Base-by-base conservation (phyloP, 1,284 basidiomycete species). In the Puccinia triticina region DNA sequence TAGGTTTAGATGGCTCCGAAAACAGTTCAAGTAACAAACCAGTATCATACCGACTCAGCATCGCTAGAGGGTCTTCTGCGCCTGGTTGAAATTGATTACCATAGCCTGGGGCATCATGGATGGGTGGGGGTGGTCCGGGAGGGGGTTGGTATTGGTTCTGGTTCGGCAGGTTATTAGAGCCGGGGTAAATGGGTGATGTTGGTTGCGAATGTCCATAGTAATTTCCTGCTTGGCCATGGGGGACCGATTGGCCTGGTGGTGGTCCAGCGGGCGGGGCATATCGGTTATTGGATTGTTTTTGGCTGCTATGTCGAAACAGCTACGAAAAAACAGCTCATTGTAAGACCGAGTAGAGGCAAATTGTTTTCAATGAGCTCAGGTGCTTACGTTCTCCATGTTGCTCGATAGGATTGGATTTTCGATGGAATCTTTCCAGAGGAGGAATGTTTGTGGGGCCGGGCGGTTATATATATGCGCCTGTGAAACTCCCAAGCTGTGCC, bases 1-100 rank as follows among this genome's bases (percentile, higher is more conserved):
- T 23, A 29, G 26, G 34, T 46, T 46, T 72, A 18, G 23, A 32
- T 34, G 32, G 8, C 37, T 8, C n/a, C 26, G 16, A 8, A 23
- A 21, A 12, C 1, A 40, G 21, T 66, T 29, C 1, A 57, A 21
- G 26, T 23, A 26, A 14, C 48, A 37, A 71, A 80, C 77, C 80
- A 32, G 84, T 84, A 76, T 84, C 84, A 74, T 83, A 84, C 69
- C 84, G 74, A 76, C 83, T 83, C 18, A 84, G 50, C 64, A 83
- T 83, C 23, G 84, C 83, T 50, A 84, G 77, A 23, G 83, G 84
- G 67, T 84, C 83, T 71, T 84, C 84, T 23, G 59, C 74, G 53
- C 83, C 83, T 2, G 78, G 40, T 32, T 79, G 43, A 34, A 34
- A 64, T 37, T 77, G 26, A 69, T 67, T 55, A n/a, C 50, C n/a